Evolutionary conservation across 2,329 filamentous ascomycete genomes (phyloP), one percentile per base, ranked within the genome.

Genomic region (Colletotrichum viniferum): DNA sequence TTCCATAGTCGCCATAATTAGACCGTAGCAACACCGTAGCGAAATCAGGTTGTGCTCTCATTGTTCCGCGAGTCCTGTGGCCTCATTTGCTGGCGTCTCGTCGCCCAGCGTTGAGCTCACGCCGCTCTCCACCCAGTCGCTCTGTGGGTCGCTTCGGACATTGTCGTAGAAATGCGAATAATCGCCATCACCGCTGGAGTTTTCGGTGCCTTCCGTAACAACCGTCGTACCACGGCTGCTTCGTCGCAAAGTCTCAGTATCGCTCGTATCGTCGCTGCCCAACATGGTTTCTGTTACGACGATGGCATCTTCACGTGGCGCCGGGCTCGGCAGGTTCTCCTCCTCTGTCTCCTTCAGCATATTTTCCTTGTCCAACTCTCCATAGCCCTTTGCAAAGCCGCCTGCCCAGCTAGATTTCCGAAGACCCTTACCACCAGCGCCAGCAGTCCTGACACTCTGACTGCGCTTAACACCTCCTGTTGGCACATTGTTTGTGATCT

Each of bases 401-500:
- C 90, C 90, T 34, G 89, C 91, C 93, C 94, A 95, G 80, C 93
- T 95, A 58, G 89, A 87, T 84, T 96, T 95, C 63, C 94, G 89
- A 62, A 91, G 82, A 1, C 86, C 85, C 30, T 88, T 87, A 2
- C 82, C 81, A 13, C 84, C 85, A 38, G 78, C 81, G 6, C 85
- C 86, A 32, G 92, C 88, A 26, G 91, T 91, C 79, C 94, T 93
- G 78, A 95, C 94, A 73, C 94, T 96, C 82, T 96, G 94, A 82
- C 94, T 96, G 76, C 94, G 90, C 85, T 93, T 94, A 78, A 98
- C 88, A 62, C 91, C 92, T 24, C 91, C 89, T 9, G 85, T 86
- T 7, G 92, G 87, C 38, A 91, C 88, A 81, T 97, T 96, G 82
- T 93, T 93, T 69, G 92, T 95, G 79, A 98, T 97, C 84, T 98